A percentile compares a stretch with the other conserved stretches of the same genome.
These are phyloP conservation scores for Nematocida ironsii DNA, from an alignment of 371 early-diverging fungal species.

Conservation along the genomic window DNA sequence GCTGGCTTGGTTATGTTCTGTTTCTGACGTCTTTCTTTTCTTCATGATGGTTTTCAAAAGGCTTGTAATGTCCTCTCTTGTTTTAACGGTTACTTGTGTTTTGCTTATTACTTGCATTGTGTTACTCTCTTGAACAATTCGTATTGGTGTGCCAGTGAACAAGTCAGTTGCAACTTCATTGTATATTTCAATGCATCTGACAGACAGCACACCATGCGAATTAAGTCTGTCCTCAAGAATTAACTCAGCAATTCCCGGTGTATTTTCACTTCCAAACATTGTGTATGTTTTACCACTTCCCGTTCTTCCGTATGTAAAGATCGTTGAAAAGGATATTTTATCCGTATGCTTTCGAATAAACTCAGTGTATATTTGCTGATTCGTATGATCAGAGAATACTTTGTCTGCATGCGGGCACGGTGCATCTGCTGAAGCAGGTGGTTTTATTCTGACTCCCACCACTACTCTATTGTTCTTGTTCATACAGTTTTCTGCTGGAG, in stretches of 20 bases:
- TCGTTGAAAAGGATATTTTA: conserved; percentile 37
- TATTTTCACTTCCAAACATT: conserved; percentile 59
- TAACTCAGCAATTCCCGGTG: conserved; percentile 69
- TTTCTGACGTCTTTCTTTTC: conserved; percentile 77
- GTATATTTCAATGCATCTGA: conserved; percentile 78
- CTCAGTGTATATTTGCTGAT: conserved; percentile 35
- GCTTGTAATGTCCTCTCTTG: conserved; percentile 75
- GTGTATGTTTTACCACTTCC: conserved; percentile 70
- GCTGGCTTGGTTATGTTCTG: conserved; percentile 79
- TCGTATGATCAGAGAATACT: conserved; percentile 44
- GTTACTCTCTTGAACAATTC: conserved; percentile 56
- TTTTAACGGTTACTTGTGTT: conserved; percentile 72
- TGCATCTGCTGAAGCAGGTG: conserved; percentile 22
- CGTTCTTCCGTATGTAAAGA: conserved; percentile 70
- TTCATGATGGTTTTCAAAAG: conserved; percentile 77
- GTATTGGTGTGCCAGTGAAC: conserved; percentile 65
- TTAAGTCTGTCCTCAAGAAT: conserved; percentile 49
- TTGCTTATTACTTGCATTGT: conserved; percentile 51
- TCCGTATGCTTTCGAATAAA: background rate
- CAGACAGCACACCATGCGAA: conserved; percentile 16
- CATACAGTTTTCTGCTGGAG: background rate
- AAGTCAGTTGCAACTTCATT: conserved; percentile 79
- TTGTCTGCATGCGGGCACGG: conserved; percentile 26
- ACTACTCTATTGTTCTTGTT: conserved; percentile 33
- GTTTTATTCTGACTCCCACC: conserved; percentile 39